Base-by-base conservation (phyloP, 768 basidiomycete species). In the Scleroderma bovista region DNA sequence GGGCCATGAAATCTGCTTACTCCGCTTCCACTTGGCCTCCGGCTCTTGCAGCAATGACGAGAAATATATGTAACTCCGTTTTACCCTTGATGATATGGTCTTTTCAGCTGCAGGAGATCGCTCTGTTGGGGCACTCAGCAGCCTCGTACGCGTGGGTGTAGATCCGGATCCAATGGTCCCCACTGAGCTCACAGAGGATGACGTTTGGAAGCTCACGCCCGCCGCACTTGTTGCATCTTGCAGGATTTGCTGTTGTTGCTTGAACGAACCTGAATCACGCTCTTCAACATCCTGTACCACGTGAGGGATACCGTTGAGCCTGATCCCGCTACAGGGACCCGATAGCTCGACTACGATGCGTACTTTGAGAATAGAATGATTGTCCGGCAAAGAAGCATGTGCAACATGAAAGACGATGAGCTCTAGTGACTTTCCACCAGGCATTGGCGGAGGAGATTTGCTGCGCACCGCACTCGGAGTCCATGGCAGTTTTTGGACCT, bases 51-150 rank as follows among this genome's bases (percentile, higher is more conserved):
- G 69, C 43, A 99, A 72, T 0, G 94, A 96, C 1, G 94, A 94
- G 66, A 99, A 98, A 68, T 98, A 97, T 47, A 98, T 97, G 60
- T 99, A 99, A 65, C 90, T 95, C 52, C 96, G 77, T 60, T 84
- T 80, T 19, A 97, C 89, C 55, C 93, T 76, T 6, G 89, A 83
- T 15, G 88, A 61, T n/a, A 98, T 87, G 3, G 85, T 81, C 64
- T 93, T 91, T 55, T 91, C 85, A 6, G 81, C 86, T 1, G 78
- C 79, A 6, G 79, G 69, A 20, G 75, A 68, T 12, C 64, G 81
- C 64, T 69, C 85, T 55, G 65, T 80, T 63, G 26, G 67, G 10
- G 66, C 58, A 24, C 60, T 67, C 5, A 69, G 57, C 9, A 78
- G 66, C 38, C 67, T 68, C 6, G 73, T 55, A 22, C 64, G 52